These are phyloP conservation scores for Zymoseptoria passerinii DNA, from an alignment of 2,329 filamentous ascomycete species.

Conservation along the genomic window DNA sequence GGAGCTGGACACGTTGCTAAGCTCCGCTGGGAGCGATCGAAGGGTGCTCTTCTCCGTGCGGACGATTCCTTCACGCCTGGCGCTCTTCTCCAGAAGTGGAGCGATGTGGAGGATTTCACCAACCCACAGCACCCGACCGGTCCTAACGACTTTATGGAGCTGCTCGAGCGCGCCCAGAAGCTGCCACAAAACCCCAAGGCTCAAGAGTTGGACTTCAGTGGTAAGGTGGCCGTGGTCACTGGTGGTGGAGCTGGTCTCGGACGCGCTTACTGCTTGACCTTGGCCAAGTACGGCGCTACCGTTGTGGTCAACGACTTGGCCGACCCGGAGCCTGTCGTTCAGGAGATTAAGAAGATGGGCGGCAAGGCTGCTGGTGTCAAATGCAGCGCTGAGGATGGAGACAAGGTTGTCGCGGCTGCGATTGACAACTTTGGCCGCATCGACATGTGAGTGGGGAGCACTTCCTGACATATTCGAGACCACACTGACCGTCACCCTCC, in stretches of 20 bases:
- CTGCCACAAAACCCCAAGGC: constrained; percentile 63
- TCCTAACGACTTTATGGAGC: constrained; percentile 75
- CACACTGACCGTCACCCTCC: neutral
- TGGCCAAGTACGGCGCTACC: constrained; percentile 73
- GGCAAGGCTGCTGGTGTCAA: constrained; percentile 90
- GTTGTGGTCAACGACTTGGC: constrained; percentile 94
- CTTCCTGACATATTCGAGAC: no score
- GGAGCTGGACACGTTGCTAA: constrained; percentile 90
- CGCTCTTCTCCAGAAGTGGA: constrained; percentile 83
- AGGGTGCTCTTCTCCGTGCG: constrained; percentile 79
- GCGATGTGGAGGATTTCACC: constrained; percentile 78
- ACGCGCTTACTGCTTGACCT: constrained; percentile 79
- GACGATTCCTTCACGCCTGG: constrained; percentile 82
- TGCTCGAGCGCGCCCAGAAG: constrained; percentile 78
- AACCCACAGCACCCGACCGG: constrained; percentile 74
- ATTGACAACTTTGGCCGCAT: constrained; percentile 91
- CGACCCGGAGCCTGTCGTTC: constrained; percentile 81
- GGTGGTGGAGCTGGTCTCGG: constrained; percentile 87
- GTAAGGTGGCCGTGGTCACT: constrained; percentile 78
- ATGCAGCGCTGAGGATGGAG: constrained; percentile 86
- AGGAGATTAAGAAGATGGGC: constrained; percentile 83
- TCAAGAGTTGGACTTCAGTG: constrained; percentile 70
- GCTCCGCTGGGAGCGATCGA: constrained; percentile 87
- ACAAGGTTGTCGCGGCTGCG: constrained; percentile 80
- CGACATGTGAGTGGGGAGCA: constrained; percentile 52